phyloP scores from a whole-genome alignment of 306 rosid species.

The Fagus sylvatica region DNA sequence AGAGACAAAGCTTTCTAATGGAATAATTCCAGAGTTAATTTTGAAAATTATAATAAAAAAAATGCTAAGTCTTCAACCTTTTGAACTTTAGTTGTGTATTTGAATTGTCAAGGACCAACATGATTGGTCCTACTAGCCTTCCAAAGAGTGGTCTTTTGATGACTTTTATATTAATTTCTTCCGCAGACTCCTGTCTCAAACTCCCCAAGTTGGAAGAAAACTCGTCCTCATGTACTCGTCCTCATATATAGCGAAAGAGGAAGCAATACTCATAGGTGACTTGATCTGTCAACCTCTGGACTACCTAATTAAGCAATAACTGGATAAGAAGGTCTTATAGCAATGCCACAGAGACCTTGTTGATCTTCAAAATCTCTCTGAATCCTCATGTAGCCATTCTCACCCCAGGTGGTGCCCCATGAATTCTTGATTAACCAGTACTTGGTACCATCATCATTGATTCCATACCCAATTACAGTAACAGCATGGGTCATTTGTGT shows the following conservation, averaged over 20 bases:
- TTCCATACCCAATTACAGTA: conserved; percentile 27
- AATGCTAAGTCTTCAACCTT: too few relatives aligned
- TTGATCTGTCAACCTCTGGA: not conserved
- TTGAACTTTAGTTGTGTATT: too few relatives aligned
- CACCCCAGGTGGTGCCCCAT: conserved; percentile 30
- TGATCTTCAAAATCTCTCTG: not conserved
- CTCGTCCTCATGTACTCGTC: too few relatives aligned
- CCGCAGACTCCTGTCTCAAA: too few relatives aligned
- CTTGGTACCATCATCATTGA: not conserved
- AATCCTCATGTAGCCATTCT: conserved; percentile 30
- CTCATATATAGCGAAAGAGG: not conserved
- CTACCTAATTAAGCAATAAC: not conserved
- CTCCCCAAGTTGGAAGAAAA: too few relatives aligned
- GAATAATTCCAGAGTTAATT: too few relatives aligned
- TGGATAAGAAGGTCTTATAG: conserved; percentile 9
- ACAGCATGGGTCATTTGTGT: not conserved
- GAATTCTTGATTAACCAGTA: conserved; percentile 37
- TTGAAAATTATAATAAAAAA: too few relatives aligned
- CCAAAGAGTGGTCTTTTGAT: too few relatives aligned
- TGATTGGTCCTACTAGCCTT: too few relatives aligned
- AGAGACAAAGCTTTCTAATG: too few relatives aligned
- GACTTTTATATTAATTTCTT: too few relatives aligned
- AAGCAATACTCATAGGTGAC: not conserved
- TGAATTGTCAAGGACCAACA: too few relatives aligned
- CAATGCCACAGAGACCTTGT: conserved; percentile 23